A percentile compares a stretch with the other conserved stretches of the same genome.
Evolutionary conservation across 495 filamentous ascomycete species (phyloP).

Genomic region (Penicillium waksmanii): DNA sequence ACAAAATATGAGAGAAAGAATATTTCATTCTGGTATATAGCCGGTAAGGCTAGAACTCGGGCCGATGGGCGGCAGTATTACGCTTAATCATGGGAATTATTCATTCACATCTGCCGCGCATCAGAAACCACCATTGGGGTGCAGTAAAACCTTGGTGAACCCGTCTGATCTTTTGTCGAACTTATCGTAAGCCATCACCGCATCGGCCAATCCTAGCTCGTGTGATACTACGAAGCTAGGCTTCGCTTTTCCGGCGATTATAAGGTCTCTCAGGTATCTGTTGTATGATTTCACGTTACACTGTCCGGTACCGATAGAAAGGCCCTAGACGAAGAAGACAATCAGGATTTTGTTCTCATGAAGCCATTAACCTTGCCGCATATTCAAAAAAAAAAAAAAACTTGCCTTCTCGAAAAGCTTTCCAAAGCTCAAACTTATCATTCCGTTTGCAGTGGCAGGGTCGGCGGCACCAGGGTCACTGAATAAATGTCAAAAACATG

Average conservation of each 20-base stretch:
- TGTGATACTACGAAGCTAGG: conserved; percentile 62
- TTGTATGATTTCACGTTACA: conserved; percentile 66
- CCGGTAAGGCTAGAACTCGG: too few relatives aligned
- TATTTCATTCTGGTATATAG: too few relatives aligned
- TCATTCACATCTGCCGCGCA: not conserved
- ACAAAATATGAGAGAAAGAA: too few relatives aligned
- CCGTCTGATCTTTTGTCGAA: conserved; percentile 53
- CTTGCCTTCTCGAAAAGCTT: conserved; percentile 64
- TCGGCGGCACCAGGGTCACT: conserved; percentile 50
- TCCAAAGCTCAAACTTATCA: conserved; percentile 61
- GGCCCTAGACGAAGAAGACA: conserved; percentile 32
- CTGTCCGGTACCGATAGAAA: conserved; percentile 56
- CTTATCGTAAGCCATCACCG: conserved; percentile 52
- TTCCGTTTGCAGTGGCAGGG: conserved; percentile 49
- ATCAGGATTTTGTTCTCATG: not conserved
- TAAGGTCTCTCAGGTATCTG: conserved; percentile 59
- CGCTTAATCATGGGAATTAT: too few relatives aligned
- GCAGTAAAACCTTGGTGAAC: conserved; percentile 55
- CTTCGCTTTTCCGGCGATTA: conserved; percentile 59
- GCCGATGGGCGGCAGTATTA: too few relatives aligned
- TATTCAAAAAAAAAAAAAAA: not conserved
- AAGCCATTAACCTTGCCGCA: not conserved
- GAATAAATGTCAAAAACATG: not conserved
- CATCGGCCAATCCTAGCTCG: conserved; percentile 58
- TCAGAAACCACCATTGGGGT: conserved; percentile 38